Evolutionary conservation across 768 basidiomycete genomes (phyloP), one percentile per base, ranked within the genome.

Genomic region (Hygrocybe coccinea): DNA sequence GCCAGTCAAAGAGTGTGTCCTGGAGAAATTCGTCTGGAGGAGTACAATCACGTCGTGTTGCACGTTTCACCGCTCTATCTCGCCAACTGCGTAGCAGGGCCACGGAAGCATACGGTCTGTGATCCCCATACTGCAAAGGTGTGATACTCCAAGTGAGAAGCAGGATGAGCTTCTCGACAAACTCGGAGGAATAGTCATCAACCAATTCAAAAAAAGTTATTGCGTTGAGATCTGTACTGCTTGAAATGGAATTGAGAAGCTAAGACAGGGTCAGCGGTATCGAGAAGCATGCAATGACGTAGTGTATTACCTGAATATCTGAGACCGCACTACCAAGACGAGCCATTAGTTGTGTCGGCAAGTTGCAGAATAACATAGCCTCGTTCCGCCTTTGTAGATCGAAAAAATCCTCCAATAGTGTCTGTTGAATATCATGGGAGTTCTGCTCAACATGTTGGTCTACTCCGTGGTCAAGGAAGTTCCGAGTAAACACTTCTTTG

Each of bases 141-240:
- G 89, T 89, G 24, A 91, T 83, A 61, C 82, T 82, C 90, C 91
- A 93, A 0, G 87, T 87, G 9, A 92, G 76, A 2, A 91, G 75
- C 51, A 84, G 78, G 59, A 88, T 82, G 15, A 91, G 77, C 64
- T 91, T 89, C 56, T 79, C 79, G n/a, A 76, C 69, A 62, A 90
- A 88, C 10, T 68, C 65, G 11, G 72, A 63, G 19, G 70, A 64
- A 52, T 77, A 74, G 19, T 74, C 70, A 11, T 63, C 63, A 25
- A 71, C 73, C 8, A 75, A 74, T 6, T 79, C 74, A 60, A 91
- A 88, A 65, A 86, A 89, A 1, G 67, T 54, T 33, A 89, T 70
- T 6, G 73, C 68, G 22, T 74, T 69, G 62, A 93, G 75, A 60
- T 86, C 80, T 2, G 86, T 87, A 37, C 75, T 75, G 17, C 76